Evolutionary conservation across 176 grass and related monocot genomes (phyloP).

Genomic region (Musa acuminata): DNA sequence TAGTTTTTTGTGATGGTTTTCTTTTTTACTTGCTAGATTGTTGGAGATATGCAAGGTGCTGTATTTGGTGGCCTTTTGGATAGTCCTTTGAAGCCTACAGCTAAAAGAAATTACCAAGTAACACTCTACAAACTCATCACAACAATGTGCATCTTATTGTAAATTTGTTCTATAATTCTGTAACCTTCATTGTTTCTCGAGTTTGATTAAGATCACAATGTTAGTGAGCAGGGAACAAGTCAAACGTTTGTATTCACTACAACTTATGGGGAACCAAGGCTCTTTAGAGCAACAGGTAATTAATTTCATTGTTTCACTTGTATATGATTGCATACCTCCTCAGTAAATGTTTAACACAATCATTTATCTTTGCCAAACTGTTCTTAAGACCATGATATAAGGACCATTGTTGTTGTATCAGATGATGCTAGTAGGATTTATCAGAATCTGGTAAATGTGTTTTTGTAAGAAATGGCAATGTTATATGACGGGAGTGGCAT

Average conservation of each 20-base stretch:
- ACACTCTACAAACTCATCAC: not conserved
- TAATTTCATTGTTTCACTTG: not conserved
- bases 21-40: constrained; percentile 41
- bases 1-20: not conserved
- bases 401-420: not conserved
- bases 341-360: no score
- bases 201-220: constrained; percentile 13
- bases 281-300: constrained; percentile 76
- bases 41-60: constrained; percentile 66
- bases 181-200: not conserved
- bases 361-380: not conserved
- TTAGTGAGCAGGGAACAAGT: constrained; percentile 52
- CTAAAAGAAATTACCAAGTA: constrained; percentile 90
- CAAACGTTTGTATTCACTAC: constrained; percentile 90
- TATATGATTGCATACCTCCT: not conserved
- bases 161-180: not conserved
- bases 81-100: constrained; percentile 64
- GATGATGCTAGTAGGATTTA: not conserved
- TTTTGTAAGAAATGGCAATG: no score
- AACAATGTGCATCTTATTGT: not conserved
- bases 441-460: no score
- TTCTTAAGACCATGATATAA: not conserved
- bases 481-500: no score
- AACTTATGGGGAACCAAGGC: constrained; percentile 53
- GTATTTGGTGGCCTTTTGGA: constrained; percentile 87